Base-by-base conservation (phyloP, 768 basidiomycete species). In the Kwoniella sp. region DNA sequence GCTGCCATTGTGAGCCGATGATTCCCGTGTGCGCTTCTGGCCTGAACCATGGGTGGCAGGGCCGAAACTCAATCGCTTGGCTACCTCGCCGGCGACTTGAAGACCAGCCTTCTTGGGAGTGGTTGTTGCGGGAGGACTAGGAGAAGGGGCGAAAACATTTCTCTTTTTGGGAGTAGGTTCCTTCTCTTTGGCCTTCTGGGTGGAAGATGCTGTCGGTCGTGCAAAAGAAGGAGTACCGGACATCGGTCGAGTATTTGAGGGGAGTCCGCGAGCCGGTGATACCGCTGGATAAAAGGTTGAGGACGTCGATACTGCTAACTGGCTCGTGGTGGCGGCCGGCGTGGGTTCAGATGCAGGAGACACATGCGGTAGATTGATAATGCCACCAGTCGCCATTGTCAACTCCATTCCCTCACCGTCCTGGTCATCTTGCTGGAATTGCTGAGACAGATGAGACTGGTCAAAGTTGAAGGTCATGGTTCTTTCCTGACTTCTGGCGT, bases 131-230 rank as follows among this genome's bases (percentile, higher is more conserved):
- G 30, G n/a, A 0, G 79, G 74, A 25, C 70, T 73, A 11, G 78
- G 78, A 0, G 76, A 76, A 31, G 78, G 77, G 20, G 76, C 78
- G 47, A 79, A 81, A 12, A 79, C 69, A 52, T 79, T 79, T 28
- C 74, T 69, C 58, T 70, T 77, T 38, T 63, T 54, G 13, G 56
- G 53, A 17, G 65, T 38, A 7, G 41, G 41, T 45, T 45, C 41
- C 41, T 45, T 45, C 15, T 47, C 25, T 17, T 66, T 68, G 22
- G 61, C 41, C 58, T 73, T 78, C 34, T 70, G 68, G 2, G 55
- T 65, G n/a, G 77, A 79, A 9, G 76, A 69, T 0, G 69, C 69
- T 20, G 77, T 78, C 29, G 73, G 73, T 31, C 70, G 73, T 50
- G 74, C 69, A 68, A 80, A 76, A 5, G 73, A 76, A 3, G 76